Evolutionary conservation across 176 grass and related monocot genomes (phyloP).

Genomic region (Poa pratensis): DNA sequence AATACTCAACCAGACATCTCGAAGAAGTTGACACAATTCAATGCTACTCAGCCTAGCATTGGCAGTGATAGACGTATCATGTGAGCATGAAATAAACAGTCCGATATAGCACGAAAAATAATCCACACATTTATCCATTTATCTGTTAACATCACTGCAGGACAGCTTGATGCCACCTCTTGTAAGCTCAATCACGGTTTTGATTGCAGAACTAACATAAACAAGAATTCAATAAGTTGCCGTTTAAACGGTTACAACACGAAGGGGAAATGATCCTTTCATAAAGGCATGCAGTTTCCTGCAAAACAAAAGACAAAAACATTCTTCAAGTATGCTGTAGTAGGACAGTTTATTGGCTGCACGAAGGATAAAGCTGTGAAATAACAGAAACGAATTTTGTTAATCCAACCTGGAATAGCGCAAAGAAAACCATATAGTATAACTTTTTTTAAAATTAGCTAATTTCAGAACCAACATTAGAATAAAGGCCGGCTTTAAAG

Average conservation of each 20-base stretch:
- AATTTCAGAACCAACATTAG: neutral
- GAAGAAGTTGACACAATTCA: neutral
- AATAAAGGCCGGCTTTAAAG: neutral
- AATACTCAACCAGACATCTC: neutral
- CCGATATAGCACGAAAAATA: neutral
- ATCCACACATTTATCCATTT: neutral
- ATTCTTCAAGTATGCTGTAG: neutral
- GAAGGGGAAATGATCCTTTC: slow-evolving; percentile 17
- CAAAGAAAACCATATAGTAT: neutral
- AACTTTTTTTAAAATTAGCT: neutral
- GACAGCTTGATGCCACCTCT: neutral
- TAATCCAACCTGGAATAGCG: neutral
- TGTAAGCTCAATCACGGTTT: slow-evolving; percentile 9
- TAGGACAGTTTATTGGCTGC: neutral
- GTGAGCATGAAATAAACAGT: neutral
- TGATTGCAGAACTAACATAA: neutral
- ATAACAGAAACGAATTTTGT: neutral
- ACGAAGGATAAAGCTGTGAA: neutral
- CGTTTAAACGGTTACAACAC: slow-evolving; percentile 9
- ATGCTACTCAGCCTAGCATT: neutral
- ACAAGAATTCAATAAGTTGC: neutral
- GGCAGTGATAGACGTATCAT: neutral
- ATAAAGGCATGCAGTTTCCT: slow-evolving; percentile 80
- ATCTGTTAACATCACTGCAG: neutral
- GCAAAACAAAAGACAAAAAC: neutral